Conservation (phyloP, 1,284 basidiomycete genomes). For the Ceratobasidium sp. region DNA sequence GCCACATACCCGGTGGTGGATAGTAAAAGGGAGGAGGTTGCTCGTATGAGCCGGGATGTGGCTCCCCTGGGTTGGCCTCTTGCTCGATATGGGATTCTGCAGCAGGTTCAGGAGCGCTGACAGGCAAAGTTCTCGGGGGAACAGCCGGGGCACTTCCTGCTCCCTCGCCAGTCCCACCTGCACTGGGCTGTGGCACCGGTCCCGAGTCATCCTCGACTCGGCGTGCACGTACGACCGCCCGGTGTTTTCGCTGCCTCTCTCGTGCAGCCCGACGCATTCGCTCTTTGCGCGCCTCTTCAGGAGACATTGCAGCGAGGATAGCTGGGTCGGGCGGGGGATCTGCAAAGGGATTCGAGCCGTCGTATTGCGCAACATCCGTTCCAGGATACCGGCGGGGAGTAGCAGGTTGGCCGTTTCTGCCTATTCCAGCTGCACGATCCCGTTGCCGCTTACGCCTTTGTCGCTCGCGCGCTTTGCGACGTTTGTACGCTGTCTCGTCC, state of each 20-base stretch:
- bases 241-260: conserved; percentile 77
- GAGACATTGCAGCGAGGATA: conserved; percentile 53
- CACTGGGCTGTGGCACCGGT: conserved; percentile 61
- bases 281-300: conserved; percentile 66
- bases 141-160: conserved; percentile 54
- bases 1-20: conserved; percentile 12
- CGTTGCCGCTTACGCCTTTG: conserved; percentile 77
- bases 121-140: not conserved
- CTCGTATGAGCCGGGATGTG: conserved; percentile 59
- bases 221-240: conserved; percentile 71
- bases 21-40: conserved; percentile 28
- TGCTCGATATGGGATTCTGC: conserved; percentile 7
- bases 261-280: conserved; percentile 71
- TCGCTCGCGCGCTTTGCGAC: conserved; percentile 79
- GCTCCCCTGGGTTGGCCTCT: conserved; percentile 44
- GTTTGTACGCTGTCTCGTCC: conserved; percentile 54
- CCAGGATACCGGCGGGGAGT: conserved; percentile 35
- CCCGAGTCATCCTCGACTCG: conserved; percentile 75
- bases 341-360: conserved; percentile 30
- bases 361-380: conserved; percentile 18
- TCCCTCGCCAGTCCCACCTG: conserved; percentile 63
- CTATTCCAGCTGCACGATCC: conserved; percentile 56
- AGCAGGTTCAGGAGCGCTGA: conserved; percentile 1
- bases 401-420: conserved; percentile 32
- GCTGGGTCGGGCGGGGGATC: conserved; percentile 38